Evolutionary conservation across 2,329 filamentous ascomycete species (phyloP).

Genomic region (Botrytis paeoniae): DNA sequence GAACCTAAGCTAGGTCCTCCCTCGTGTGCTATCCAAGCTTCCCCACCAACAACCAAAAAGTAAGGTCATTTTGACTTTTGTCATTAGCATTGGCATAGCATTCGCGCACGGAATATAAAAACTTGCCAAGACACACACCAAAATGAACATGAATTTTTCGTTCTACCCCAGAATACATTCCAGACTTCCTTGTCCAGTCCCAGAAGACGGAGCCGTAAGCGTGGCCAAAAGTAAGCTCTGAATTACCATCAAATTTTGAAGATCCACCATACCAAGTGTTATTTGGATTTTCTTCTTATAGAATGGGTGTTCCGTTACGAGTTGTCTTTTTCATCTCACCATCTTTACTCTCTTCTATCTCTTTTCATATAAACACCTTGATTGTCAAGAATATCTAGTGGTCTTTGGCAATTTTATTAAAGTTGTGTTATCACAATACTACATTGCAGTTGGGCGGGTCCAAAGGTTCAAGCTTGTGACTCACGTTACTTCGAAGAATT

Average conservation of each 20-base stretch:
- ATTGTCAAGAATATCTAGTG: neutral
- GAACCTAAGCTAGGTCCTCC: neutral
- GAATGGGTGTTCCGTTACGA: constrained; percentile 47
- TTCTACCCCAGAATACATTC: constrained; percentile 13
- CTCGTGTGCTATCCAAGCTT: neutral
- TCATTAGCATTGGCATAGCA: neutral
- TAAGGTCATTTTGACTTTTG: neutral
- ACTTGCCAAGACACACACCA: neutral
- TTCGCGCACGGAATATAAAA: neutral
- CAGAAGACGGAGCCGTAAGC: neutral
- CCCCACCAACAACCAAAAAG: neutral
- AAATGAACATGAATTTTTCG: neutral
- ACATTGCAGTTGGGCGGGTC: constrained; percentile 2
- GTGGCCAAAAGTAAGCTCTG: neutral
- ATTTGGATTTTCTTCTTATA: constrained; percentile 48
- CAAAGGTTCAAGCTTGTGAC: constrained; percentile 15
- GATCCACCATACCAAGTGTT: constrained; percentile 7
- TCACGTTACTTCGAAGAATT: constrained; percentile 4
- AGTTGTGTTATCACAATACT: neutral
- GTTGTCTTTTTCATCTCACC: constrained; percentile 43
- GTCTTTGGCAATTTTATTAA: neutral
- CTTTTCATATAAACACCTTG: neutral
- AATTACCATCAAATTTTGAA: constrained; percentile 2
- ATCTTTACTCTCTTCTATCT: constrained; percentile 19
- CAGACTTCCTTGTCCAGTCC: neutral